Evolutionary conservation across 345 rosid genomes (phyloP).

Genomic region (Draba incana): DNA sequence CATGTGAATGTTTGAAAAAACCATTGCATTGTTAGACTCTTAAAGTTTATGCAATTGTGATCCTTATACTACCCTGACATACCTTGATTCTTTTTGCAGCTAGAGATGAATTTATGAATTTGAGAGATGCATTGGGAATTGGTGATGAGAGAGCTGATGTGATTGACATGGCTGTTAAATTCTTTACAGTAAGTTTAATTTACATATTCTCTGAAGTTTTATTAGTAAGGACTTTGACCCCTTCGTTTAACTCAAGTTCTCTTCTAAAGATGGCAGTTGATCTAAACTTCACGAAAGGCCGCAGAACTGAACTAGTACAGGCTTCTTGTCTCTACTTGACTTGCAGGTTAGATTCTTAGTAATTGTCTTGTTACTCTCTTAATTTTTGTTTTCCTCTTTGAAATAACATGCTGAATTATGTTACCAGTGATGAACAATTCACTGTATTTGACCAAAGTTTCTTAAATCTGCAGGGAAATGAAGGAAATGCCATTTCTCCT

Average conservation of each 20-base stretch:
- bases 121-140: slow-evolving; percentile 63
- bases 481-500: slow-evolving; percentile 66
- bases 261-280: slow-evolving; percentile 72
- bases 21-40: slow-evolving; percentile 6
- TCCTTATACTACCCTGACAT: slow-evolving; percentile 19
- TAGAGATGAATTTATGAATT: slow-evolving; percentile 52
- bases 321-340: slow-evolving; percentile 91
- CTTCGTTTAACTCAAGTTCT: slow-evolving; percentile 23
- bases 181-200: slow-evolving; percentile 62
- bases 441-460: slow-evolving; percentile 26
- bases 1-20: slow-evolving; percentile 5
- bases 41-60: not conserved
- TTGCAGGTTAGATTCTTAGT: slow-evolving; percentile 66
- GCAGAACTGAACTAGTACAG: slow-evolving; percentile 80
- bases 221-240: slow-evolving; percentile 4
- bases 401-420: slow-evolving; percentile 7
- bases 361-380: slow-evolving; percentile 1
- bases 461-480: slow-evolving; percentile 61
- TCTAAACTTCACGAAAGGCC: slow-evolving; percentile 76
- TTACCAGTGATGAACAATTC: slow-evolving; percentile 1
- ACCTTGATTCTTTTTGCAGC: slow-evolving; percentile 49
- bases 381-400: not conserved
- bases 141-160: slow-evolving; percentile 65
- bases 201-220: slow-evolving; percentile 5
- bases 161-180: slow-evolving; percentile 54